phyloP scores from a whole-genome alignment of 169 alveolate species.

The Amoebophrya sp. region DNA sequence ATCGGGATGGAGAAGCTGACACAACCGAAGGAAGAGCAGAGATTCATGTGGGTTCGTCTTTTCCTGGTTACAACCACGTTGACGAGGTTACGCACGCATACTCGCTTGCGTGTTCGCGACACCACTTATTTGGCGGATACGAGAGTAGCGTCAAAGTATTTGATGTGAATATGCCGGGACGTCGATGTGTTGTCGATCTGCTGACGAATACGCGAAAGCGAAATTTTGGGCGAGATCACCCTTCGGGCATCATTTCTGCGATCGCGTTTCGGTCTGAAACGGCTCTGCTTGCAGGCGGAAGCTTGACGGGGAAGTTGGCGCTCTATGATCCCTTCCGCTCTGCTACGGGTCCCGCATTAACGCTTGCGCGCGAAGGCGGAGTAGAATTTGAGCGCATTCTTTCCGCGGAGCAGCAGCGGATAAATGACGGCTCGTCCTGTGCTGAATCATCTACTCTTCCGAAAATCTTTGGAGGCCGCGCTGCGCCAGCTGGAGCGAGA shows the following conservation, averaged over 20 bases:
- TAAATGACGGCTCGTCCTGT: too few relatives aligned
- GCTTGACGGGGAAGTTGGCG: neutral
- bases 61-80: neutral
- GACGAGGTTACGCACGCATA: neutral
- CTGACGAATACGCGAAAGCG: conserved; percentile 4
- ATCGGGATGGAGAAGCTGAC: too few relatives aligned
- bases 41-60: too few relatives aligned
- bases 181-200: neutral
- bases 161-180: neutral
- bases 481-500: too few relatives aligned
- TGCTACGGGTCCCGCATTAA: too few relatives aligned
- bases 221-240: neutral
- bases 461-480: too few relatives aligned
- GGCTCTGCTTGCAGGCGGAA: neutral
- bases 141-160: neutral
- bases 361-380: too few relatives aligned
- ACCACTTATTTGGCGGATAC: neutral
- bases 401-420: too few relatives aligned
- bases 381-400: too few relatives aligned
- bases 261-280: neutral
- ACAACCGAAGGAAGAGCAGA: too few relatives aligned
- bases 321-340: neutral
- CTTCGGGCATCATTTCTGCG: neutral
- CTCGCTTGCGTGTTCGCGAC: neutral
- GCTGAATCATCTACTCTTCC: too few relatives aligned